These are phyloP conservation scores for Comarum palustre DNA, from an alignment of 306 rosid genomes.

Conservation along the genomic window DNA sequence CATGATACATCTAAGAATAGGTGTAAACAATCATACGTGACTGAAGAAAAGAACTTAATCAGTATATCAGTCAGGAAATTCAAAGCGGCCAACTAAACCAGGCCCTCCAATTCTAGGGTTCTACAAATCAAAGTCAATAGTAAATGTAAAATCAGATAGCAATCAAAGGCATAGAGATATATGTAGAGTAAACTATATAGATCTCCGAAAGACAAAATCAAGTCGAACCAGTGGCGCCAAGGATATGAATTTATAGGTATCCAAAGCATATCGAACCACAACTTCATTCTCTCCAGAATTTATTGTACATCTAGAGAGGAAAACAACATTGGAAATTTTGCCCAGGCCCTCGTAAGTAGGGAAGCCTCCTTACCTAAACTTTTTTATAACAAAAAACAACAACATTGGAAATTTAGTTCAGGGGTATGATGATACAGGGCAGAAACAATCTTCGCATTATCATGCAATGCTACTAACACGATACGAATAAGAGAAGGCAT, in stretches of 20 bases:
- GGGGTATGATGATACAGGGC: slow-evolving; percentile 13
- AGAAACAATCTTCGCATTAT: background rate
- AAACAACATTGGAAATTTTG: slow-evolving; percentile 12
- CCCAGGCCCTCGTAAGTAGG: too few relatives aligned
- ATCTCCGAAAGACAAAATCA: slow-evolving; percentile 1
- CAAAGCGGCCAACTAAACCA: slow-evolving; percentile 72
- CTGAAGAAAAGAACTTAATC: slow-evolving; percentile 54
- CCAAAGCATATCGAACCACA: slow-evolving; percentile 88
- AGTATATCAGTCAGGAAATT: slow-evolving; percentile 69
- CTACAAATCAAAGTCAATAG: slow-evolving; percentile 42
- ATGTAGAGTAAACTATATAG: slow-evolving; percentile 4
- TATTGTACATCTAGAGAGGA: slow-evolving; percentile 66
- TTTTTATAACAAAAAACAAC: too few relatives aligned
- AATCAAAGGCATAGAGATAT: background rate
- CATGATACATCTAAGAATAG: slow-evolving; percentile 5
- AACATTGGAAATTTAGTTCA: slow-evolving; percentile 16
- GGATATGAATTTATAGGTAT: slow-evolving; percentile 67
- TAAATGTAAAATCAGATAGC: slow-evolving; percentile 3
- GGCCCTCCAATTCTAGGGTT: slow-evolving; percentile 94
- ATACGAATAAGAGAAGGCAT: slow-evolving; percentile 23
- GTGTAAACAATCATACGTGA: background rate
- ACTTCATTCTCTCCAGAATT: slow-evolving; percentile 99
- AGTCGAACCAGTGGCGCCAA: slow-evolving; percentile 78
- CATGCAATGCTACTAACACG: background rate
- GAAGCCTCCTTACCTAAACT: too few relatives aligned